phyloP scores from a whole-genome alignment of 371 early-diverging fungal genomes.

The Mucor circinelloides region DNA sequence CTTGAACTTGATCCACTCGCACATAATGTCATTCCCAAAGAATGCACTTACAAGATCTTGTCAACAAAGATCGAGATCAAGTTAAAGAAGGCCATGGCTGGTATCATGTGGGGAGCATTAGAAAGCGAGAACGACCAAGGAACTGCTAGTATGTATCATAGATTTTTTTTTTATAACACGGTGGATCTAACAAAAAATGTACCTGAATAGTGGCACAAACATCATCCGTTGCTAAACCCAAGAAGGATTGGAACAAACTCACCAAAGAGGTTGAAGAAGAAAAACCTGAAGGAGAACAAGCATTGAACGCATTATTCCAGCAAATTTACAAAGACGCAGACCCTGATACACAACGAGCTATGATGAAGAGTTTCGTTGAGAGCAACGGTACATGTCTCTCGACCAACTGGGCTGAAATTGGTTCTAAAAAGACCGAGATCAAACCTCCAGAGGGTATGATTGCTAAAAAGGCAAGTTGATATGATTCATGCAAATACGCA shows the following conservation, averaged over 20 bases:
- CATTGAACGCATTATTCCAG: slow-evolving; percentile 89
- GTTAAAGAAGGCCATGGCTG: slow-evolving; percentile 76
- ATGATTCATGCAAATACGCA: neutral
- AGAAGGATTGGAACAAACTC: slow-evolving; percentile 83
- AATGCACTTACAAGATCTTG: slow-evolving; percentile 71
- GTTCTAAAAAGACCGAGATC: slow-evolving; percentile 77
- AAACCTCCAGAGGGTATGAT: slow-evolving; percentile 93
- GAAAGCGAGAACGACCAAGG: slow-evolving; percentile 69
- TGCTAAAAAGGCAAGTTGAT: slow-evolving; percentile 67
- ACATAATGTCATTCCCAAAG: slow-evolving; percentile 73
- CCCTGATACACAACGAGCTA: slow-evolving; percentile 93
- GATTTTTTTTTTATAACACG: neutral
- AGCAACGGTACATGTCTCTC: slow-evolving; percentile 94
- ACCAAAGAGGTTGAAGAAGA: slow-evolving; percentile 71
- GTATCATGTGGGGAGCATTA: slow-evolving; percentile 79
- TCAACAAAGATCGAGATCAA: slow-evolving; percentile 94
- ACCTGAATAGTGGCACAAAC: slow-evolving; percentile 23
- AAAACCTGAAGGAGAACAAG: slow-evolving; percentile 85
- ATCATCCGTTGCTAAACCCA: slow-evolving; percentile 43
- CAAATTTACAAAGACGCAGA: slow-evolving; percentile 89
- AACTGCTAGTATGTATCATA: slow-evolving; percentile 29
- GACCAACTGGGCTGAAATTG: slow-evolving; percentile 97
- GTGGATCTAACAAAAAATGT: neutral
- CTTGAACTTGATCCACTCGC: slow-evolving; percentile 84
- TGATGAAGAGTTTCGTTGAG: slow-evolving; percentile 98